phyloP scores from a whole-genome alignment of 1,284 basidiomycete species.

The Leccinum laetum region DNA sequence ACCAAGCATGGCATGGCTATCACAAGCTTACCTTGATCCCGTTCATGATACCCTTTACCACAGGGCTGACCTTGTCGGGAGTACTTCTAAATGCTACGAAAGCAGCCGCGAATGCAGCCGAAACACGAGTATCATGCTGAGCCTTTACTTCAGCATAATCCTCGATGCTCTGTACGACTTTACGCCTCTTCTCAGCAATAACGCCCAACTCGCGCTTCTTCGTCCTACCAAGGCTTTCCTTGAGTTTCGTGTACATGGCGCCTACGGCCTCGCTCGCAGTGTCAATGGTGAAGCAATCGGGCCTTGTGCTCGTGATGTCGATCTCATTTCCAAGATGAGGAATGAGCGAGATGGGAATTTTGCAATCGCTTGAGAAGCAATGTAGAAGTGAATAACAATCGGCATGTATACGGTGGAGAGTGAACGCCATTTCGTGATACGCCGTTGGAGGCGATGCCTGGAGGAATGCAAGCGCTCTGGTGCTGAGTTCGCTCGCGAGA shows the following conservation, averaged over 20 bases:
- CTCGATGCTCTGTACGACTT: constrained; percentile 77
- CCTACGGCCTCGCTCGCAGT: constrained; percentile 78
- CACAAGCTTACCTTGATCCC: constrained; percentile 80
- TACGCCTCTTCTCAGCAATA: constrained; percentile 78
- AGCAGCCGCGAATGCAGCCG: constrained; percentile 88
- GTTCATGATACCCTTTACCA: constrained; percentile 98
- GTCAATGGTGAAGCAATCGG: constrained; percentile 78
- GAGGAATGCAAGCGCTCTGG: constrained; percentile 69
- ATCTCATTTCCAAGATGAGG: constrained; percentile 81
- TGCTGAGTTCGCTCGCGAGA: constrained; percentile 67
- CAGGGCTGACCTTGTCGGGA: constrained; percentile 93
- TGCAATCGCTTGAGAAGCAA: constrained; percentile 84
- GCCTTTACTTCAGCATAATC: constrained; percentile 85
- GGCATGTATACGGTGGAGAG: constrained; percentile 77
- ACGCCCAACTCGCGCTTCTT: constrained; percentile 78
- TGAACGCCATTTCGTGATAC: constrained; percentile 91
- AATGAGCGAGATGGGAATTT: constrained; percentile 78
- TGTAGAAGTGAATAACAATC: constrained; percentile 84
- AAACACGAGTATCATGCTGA: constrained; percentile 86
- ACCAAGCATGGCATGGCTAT: neutral
- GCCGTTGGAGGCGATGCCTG: constrained; percentile 76
- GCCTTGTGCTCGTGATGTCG: constrained; percentile 68
- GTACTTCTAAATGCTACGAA: constrained; percentile 84
- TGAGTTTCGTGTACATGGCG: constrained; percentile 73
- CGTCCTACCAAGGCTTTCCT: constrained; percentile 68